Evolutionary conservation across 331 rosid species (phyloP), one percentile per base, ranked within the genome.

Genomic region (Cydonia oblonga): DNA sequence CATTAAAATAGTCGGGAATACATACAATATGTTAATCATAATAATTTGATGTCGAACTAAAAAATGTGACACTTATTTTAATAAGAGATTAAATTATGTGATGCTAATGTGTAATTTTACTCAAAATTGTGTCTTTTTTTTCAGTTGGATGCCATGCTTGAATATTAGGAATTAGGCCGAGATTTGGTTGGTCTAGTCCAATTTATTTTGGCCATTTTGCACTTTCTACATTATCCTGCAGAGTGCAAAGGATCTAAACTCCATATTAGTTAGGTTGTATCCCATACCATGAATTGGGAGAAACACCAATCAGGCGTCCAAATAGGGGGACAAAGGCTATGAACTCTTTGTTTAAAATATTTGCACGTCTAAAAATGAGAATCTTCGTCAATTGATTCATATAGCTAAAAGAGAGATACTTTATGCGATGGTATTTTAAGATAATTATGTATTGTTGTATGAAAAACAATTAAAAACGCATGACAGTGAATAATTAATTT

Each of bases 141-240:
- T 14, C 5, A 56, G 11, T 44, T 24, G 54, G 54, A 23, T 23
- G 14, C 18, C 24, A 18, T 70, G 66, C 40, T 57, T 23, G 6
- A 54, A 56, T 32, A 1, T 38, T 38, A 38, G 42, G 42, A 10
- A 71, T 71, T 57, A 35, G 75, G 67, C 13, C 68, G 44, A 26
- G 42, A 71, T 65, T 65, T 35, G 51, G 24, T 23, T 33, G 67
- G 75, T 40, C 28, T 24, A 20, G 20, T 16, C 6, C 38, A 58
- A 71, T 7, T 24, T 71, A 49, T 58, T 58, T 40, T 40, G 75
- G 67, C 19, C 52, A 18, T 71, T 26, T 38, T 71, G 75, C 75
- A 71, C 56, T 68, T 66, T 71, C 58, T 18, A 11, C 57, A 59
- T 58, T 71, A 40, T 25, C 29, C 15, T 18, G 56, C 66, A 38